phyloP scores from a whole-genome alignment of 768 basidiomycete genomes.

The Amylocystis lapponica region DNA sequence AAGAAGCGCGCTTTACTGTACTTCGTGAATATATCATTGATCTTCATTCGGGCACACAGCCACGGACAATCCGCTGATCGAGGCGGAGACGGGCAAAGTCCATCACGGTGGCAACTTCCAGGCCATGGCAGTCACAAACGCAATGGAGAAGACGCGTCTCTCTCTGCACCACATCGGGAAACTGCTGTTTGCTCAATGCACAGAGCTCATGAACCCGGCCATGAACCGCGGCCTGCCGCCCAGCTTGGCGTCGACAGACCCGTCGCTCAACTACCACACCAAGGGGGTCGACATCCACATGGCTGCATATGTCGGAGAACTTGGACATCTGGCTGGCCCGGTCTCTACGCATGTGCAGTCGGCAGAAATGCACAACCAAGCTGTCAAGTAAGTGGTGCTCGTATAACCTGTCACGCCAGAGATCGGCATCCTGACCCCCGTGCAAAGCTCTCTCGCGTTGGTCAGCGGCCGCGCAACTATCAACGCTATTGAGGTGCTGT shows the following conservation, averaged over 20 bases:
- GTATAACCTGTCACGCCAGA: neutral
- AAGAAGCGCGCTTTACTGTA: constrained; percentile 31
- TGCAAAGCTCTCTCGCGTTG: constrained; percentile 67
- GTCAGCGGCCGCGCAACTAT: constrained; percentile 78
- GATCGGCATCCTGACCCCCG: constrained; percentile 14
- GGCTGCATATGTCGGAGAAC: constrained; percentile 76
- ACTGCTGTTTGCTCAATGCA: constrained; percentile 42
- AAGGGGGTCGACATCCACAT: constrained; percentile 83
- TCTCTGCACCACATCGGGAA: constrained; percentile 46
- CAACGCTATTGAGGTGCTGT: constrained; percentile 69
- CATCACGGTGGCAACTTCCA: constrained; percentile 91
- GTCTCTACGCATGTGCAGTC: constrained; percentile 81
- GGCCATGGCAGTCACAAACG: constrained; percentile 77
- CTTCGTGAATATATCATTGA: neutral
- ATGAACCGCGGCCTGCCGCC: constrained; percentile 84
- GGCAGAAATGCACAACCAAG: constrained; percentile 90
- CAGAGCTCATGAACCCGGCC: constrained; percentile 70
- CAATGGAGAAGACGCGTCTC: constrained; percentile 80
- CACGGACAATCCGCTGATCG: constrained; percentile 83
- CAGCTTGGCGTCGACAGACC: constrained; percentile 71
- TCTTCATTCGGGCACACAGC: constrained; percentile 34
- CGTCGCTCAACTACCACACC: constrained; percentile 73
- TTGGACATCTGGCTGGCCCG: constrained; percentile 79
- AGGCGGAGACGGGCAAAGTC: constrained; percentile 54
- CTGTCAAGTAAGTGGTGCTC: constrained; percentile 61